Evolutionary conservation across 208 protist genomes (phyloP), one percentile per base, ranked within the genome.

Genomic region (Polymyxa betae): DNA sequence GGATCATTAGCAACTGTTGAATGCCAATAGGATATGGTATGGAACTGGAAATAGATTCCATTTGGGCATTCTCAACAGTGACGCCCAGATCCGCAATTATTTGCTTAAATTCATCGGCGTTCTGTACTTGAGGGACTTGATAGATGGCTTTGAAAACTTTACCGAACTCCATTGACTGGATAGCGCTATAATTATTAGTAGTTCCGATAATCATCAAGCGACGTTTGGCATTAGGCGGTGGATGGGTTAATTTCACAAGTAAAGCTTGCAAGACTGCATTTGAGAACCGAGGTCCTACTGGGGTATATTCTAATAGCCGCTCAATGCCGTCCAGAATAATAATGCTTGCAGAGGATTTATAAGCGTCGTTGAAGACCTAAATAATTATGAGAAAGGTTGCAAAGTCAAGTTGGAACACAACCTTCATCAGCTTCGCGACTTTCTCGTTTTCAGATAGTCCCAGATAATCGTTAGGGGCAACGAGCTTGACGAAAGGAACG

Each of bases 291-390:
- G 97, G 97, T 10, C 98, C 98, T 78, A 99, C 96, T 52, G 95
- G 94, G 16, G 97, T 97, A 91, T 98, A 99, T 38, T 94, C 93
- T 16, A 97, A 77, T 29, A 98, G 82, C 12, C 96, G 95, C 95
- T 99, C 98, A 78, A 99, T 91, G 90, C 99, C 96, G 91, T 99
- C 98, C 35, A 99, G 93, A 40, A 99, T 96, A 77, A 99, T 97
- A 64, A 98, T 95, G 90, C 95, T 97, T 0, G 96, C 64, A 29
- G 96, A 94, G 20, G 98, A 99, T 94, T 98, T 98, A 95, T 99
- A 98, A 43, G 98, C 97, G 93, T 99, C 98, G 89, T 99, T 97
- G 93, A 99, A 99, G 16, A 60, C 49, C 49, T 60, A 24, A 60
- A 60, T 24, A 60, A 60, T 60, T 60, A 29, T 60, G 5, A 60